phyloP scores from a whole-genome alignment of 176 grass and related monocot species.

The Luzula sylvatica region DNA sequence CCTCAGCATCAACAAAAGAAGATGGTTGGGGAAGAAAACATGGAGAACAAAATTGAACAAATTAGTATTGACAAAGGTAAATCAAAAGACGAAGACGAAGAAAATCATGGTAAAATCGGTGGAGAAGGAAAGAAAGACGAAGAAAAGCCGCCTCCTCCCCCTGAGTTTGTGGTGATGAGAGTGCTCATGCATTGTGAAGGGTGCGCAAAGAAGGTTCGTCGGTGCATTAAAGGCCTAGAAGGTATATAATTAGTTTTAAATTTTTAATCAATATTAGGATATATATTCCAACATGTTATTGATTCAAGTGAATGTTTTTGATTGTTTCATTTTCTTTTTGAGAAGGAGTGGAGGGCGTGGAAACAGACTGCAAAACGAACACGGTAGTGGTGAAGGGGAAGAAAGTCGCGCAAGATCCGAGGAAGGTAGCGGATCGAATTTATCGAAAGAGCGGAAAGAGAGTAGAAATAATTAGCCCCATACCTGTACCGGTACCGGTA shows the following conservation, averaged over 20 bases:
- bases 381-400: conserved; percentile 39
- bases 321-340: neutral
- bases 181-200: conserved; percentile 50
- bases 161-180: conserved; percentile 30
- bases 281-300: neutral
- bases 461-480: conserved; percentile 34
- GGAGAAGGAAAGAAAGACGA: conserved; percentile 7
- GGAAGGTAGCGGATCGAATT: conserved; percentile 22
- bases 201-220: conserved; percentile 48
- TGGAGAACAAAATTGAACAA: neutral
- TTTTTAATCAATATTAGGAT: neutral
- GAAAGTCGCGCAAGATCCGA: conserved; percentile 23
- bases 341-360: conserved; percentile 45
- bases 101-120: neutral
- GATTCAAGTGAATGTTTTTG: neutral
- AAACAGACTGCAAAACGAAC: conserved; percentile 29
- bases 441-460: conserved; percentile 41
- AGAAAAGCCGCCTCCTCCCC: neutral
- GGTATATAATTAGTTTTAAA: conserved; percentile 20
- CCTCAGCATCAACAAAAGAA: no score
- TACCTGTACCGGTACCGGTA: conserved; percentile 16
- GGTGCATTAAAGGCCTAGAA: conserved; percentile 27
- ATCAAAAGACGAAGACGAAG: no score
- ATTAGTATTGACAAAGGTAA: no score
- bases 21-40: neutral